Base-by-base conservation (phyloP, 495 filamentous ascomycete genomes). In the Xylaria scruposa region DNA sequence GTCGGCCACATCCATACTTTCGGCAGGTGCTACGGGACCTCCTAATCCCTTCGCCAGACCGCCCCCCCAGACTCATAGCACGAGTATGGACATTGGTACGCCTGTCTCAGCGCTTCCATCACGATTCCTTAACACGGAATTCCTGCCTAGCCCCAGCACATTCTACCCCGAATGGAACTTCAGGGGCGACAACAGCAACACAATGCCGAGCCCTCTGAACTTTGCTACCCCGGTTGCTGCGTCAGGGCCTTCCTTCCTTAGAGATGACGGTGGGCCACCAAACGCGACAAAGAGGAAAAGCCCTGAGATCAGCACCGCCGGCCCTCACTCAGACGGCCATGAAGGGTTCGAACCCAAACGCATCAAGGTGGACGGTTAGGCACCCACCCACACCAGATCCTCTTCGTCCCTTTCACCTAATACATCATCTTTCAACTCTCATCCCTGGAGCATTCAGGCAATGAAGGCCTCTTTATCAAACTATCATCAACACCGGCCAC, bases 101-200 rank as follows among this genome's bases (percentile, higher is more conserved):
- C 96, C 96, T 0, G 95, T 97, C n/a, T 98, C 95, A n/a, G 95
- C 96, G 3, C 85, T 99, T 9, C 96, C 96, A 2, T 96, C 93
- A 61, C 89, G 95, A 31, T 98, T 98, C 79, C 90, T 97, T 56
- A 91, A 90, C 36, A 91, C 93, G 74, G 91, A 92, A 9, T 89
- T 97, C 40, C 86, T 98, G 26, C 95, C 96, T 1, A 94, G 91
- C 53, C 96, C 96, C 3, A 94, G 90, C 67, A 92, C 88, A 71
- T 98, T 98, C 82, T 98, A 97, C 80, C 90, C 93, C 0, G 95
- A 97, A 72, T 98, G 95, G 96, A 89, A 91, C 68, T 81, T 88
- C 83, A 72, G 88, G 44, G 88, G 89, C 8, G 88, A 83, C 54
- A 91, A 94, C 69, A 90, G 85, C 76, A 95, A 93, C 75, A 93